phyloP scores from a whole-genome alignment of 2,329 filamentous ascomycete genomes.

The Beauveria brongniartii region DNA sequence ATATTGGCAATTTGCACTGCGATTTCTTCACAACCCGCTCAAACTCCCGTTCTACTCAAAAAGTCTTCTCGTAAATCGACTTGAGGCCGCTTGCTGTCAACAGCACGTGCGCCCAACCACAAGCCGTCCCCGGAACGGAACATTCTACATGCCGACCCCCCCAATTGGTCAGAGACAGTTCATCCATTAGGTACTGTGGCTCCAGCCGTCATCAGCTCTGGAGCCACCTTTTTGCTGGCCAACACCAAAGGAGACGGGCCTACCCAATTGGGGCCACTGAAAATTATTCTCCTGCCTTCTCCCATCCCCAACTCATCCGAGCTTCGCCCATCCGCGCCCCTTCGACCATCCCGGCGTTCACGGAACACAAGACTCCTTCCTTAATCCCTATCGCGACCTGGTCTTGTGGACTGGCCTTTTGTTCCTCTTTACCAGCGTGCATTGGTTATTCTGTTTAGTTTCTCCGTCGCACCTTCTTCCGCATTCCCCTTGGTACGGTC shows the following conservation, averaged over 20 bases:
- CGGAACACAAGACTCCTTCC: constrained; percentile 11
- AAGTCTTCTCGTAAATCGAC: no score
- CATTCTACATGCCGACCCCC: not conserved
- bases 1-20: no score
- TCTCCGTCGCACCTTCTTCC: constrained; percentile 14
- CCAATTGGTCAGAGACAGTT: not conserved
- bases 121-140: constrained; percentile 5
- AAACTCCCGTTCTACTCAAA: no score
- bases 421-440: constrained; percentile 3
- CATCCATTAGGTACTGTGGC: constrained; percentile 6
- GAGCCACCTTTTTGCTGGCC: constrained; percentile 1
- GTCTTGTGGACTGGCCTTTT: constrained; percentile 16
- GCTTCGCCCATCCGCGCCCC: constrained; percentile 13
- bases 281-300: constrained; percentile 19
- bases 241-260: not conserved
- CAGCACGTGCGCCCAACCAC: not conserved
- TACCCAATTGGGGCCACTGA: constrained; percentile 12
- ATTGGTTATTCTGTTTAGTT: constrained; percentile 10
- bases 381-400: constrained; percentile 12
- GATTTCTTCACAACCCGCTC: no score
- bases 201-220: constrained; percentile 7
- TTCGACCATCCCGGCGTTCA: constrained; percentile 11
- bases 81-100: not conserved
- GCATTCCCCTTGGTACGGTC: constrained; percentile 16
- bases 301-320: constrained; percentile 14